Conservation (phyloP, 192 early-diverging fungal species). For the Dissophora globulifera region DNA sequence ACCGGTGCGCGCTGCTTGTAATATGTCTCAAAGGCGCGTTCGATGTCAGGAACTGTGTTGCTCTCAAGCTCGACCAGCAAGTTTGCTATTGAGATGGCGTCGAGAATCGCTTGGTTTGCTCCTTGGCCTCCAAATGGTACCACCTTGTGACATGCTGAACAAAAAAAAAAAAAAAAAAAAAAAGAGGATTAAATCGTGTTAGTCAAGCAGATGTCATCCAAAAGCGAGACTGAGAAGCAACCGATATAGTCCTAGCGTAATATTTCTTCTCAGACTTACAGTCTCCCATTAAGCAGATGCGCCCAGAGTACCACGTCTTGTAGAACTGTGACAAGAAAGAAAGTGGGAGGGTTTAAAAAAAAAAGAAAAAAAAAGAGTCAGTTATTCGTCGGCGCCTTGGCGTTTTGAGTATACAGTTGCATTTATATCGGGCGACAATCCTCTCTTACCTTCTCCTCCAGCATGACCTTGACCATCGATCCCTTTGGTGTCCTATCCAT, state of each 20-base stretch:
- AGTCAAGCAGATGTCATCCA: no score
- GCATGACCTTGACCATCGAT: constrained; percentile 30
- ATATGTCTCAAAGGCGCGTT: constrained; percentile 18
- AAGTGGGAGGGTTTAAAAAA: neutral
- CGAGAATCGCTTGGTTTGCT: constrained; percentile 25
- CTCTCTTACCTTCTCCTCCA: constrained; percentile 31
- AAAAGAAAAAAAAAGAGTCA: neutral
- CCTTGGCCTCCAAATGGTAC: constrained; percentile 16
- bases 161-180: no score
- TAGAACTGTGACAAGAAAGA: constrained; percentile 6
- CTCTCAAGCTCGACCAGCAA: constrained; percentile 10
- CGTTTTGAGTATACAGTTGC: neutral
- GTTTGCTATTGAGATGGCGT: constrained; percentile 14
- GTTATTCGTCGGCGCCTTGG: no score
- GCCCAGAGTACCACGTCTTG: constrained; percentile 31
- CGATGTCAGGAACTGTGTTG: constrained; percentile 17
- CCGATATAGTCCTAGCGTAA: neutral
- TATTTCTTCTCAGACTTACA: constrained; percentile 15
- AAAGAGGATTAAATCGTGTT: no score
- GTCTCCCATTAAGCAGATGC: constrained; percentile 26
- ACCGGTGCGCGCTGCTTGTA: constrained; percentile 11
- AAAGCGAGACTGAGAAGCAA: no score
- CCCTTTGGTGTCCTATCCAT: constrained; percentile 31
- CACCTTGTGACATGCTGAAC: constrained; percentile 44
- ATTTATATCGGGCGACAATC: neutral